phyloP scores from a whole-genome alignment of 2,329 filamentous ascomycete species.

The Penicillium thymicola region DNA sequence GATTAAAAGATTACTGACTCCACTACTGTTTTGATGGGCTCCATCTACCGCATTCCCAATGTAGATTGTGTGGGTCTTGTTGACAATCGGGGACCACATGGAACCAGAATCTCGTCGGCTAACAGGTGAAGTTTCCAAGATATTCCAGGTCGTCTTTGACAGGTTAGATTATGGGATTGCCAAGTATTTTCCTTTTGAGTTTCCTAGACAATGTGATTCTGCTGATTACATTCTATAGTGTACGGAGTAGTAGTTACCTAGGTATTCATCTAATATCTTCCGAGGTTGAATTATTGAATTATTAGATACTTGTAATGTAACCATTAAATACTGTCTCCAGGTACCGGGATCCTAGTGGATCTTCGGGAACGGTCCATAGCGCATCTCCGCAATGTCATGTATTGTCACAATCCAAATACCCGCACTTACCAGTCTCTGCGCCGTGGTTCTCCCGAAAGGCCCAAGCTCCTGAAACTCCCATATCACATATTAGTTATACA shows the following conservation, averaged over 20 bases:
- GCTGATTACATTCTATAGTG: too few species aligned
- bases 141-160: background rate
- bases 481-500: too few species aligned
- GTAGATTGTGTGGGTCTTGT: background rate
- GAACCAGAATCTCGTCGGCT: background rate
- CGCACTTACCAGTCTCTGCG: slow-evolving; percentile 4
- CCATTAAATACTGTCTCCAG: slow-evolving; percentile 13
- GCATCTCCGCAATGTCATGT: slow-evolving; percentile 15
- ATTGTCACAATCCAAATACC: background rate
- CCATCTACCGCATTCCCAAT: background rate
- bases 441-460: slow-evolving; percentile 6
- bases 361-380: slow-evolving; percentile 16
- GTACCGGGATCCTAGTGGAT: slow-evolving; percentile 19
- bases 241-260: too few species aligned
- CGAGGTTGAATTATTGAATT: background rate
- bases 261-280: background rate
- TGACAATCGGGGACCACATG: background rate
- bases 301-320: background rate
- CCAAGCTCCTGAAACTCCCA: slow-evolving; percentile 5
- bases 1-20: background rate
- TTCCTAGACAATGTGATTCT: background rate
- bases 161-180: slow-evolving; percentile 6
- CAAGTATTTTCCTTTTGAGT: background rate
- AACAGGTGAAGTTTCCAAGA: background rate
- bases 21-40: background rate